A percentile compares a stretch with the other conserved stretches of the same genome.
Conservation (phyloP, 148 eudicot genomes). For the Amaranthus hypochondriacus region DNA sequence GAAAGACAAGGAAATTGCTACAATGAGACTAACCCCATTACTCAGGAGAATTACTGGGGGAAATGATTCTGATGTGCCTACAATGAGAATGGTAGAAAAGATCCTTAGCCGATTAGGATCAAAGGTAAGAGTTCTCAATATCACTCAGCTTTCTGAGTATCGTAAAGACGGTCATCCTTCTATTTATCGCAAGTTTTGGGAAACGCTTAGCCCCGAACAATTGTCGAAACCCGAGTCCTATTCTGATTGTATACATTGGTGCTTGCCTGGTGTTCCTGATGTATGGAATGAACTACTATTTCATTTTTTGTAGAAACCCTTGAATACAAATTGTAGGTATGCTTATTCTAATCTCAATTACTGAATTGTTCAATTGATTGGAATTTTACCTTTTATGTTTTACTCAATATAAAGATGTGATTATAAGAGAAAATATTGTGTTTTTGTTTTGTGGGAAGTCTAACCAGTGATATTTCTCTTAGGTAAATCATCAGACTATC, state of each 20-base stretch:
- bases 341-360: constrained; percentile 13
- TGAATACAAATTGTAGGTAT: constrained; percentile 6
- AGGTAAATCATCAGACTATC: not conserved
- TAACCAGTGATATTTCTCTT: not conserved
- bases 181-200: constrained; percentile 98
- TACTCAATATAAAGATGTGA: not conserved
- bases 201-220: constrained; percentile 58
- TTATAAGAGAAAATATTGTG: not conserved
- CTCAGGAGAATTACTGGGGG: constrained; percentile 70
- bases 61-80: constrained; percentile 74
- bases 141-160: constrained; percentile 89
- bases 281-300: constrained; percentile 79
- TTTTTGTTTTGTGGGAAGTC: too few species aligned
- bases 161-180: constrained; percentile 93
- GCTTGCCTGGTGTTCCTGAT: constrained; percentile 89
- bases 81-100: constrained; percentile 75
- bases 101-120: constrained; percentile 53
- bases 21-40: constrained; percentile 56
- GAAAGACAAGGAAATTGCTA: constrained; percentile 83
- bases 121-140: constrained; percentile 72
- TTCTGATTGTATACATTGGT: constrained; percentile 95
- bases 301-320: constrained; percentile 48
- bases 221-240: constrained; percentile 65
- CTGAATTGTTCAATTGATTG: not conserved
- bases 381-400: not conserved